phyloP scores from a whole-genome alignment of 2,329 filamentous ascomycete genomes.

The Xylaria hypoxylon region DNA sequence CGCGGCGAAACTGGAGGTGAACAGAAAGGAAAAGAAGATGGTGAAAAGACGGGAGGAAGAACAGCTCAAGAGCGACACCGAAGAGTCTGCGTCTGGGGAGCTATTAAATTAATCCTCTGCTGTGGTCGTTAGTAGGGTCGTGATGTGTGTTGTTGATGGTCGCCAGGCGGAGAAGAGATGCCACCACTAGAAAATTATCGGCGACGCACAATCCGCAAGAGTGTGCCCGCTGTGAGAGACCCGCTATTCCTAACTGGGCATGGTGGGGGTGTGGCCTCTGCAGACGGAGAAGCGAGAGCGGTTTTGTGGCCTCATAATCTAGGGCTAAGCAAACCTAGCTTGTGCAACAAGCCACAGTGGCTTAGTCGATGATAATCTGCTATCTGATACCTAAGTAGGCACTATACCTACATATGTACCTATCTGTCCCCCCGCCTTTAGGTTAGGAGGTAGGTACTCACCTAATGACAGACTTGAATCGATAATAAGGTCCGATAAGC shows the following conservation, averaged over 20 bases:
- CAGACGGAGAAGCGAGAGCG: slow-evolving; percentile 44
- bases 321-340: slow-evolving; percentile 49
- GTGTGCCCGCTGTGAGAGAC: slow-evolving; percentile 44
- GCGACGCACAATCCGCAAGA: slow-evolving; percentile 45
- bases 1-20: slow-evolving; percentile 43
- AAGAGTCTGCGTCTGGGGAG: slow-evolving; percentile 45
- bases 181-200: slow-evolving; percentile 50
- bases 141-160: slow-evolving; percentile 48
- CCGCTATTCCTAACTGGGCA: slow-evolving; percentile 42
- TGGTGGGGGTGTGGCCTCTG: slow-evolving; percentile 40
- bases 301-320: slow-evolving; percentile 46
- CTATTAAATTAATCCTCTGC: slow-evolving; percentile 47
- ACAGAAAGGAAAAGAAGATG: slow-evolving; percentile 46
- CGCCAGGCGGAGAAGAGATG: slow-evolving; percentile 43
- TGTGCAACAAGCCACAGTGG: slow-evolving; percentile 29
- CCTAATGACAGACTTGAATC: no score
- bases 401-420: background rate
- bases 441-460: no score
- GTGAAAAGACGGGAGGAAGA: slow-evolving; percentile 40
- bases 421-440: no score
- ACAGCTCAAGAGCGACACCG: slow-evolving; percentile 49
- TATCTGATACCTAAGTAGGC: background rate
- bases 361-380: background rate
- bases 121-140: slow-evolving; percentile 50
- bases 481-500: no score